Evolutionary conservation across 139 green algal species (phyloP).

Genomic region (Chlamydomonas sp.): DNA sequence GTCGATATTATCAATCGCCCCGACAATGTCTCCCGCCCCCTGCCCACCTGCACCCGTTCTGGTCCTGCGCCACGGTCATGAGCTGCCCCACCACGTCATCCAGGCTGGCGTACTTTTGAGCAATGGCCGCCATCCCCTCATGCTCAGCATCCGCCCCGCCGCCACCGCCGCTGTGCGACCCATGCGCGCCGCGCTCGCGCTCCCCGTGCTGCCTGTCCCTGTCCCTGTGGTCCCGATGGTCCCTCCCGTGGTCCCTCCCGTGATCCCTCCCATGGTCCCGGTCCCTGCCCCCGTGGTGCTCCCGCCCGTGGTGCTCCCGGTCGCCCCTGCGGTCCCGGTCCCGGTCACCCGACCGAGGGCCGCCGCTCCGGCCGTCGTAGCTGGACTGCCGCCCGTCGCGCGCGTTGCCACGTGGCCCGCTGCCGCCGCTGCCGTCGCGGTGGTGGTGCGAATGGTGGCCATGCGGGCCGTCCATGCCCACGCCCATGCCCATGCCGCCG

Average conservation of each 20-base stretch:
- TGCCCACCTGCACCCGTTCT: constrained; percentile 89
- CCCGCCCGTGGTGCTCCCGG: constrained; percentile 24
- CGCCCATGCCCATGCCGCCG: constrained; percentile 1
- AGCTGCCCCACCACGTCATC: constrained; percentile 90
- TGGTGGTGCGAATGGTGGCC: constrained; percentile 1
- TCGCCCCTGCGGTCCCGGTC: constrained; percentile 21
- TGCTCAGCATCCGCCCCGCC: constrained; percentile 6
- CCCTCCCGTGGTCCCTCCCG: too few species aligned
- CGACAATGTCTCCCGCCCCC: background rate
- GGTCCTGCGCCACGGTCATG: constrained; percentile 91
- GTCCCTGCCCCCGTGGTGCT: constrained; percentile 14
- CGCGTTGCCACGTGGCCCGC: background rate
- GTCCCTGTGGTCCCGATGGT: background rate
- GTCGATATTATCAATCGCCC: background rate
- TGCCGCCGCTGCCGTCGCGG: background rate
- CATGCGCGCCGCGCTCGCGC: constrained; percentile 30
- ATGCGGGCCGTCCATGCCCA: background rate
- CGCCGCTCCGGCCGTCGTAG: background rate
- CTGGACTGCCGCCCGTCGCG: constrained; percentile 17
- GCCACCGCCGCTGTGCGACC: background rate
- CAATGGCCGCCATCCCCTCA: constrained; percentile 48
- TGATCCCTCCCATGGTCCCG: background rate
- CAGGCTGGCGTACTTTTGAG: constrained; percentile 65
- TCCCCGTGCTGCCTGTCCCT: constrained; percentile 14
- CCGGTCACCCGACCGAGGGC: background rate